Evolutionary conservation across 2,329 filamentous ascomycete genomes (phyloP), one percentile per base, ranked within the genome.

Genomic region (Aureobasidium pullulans): DNA sequence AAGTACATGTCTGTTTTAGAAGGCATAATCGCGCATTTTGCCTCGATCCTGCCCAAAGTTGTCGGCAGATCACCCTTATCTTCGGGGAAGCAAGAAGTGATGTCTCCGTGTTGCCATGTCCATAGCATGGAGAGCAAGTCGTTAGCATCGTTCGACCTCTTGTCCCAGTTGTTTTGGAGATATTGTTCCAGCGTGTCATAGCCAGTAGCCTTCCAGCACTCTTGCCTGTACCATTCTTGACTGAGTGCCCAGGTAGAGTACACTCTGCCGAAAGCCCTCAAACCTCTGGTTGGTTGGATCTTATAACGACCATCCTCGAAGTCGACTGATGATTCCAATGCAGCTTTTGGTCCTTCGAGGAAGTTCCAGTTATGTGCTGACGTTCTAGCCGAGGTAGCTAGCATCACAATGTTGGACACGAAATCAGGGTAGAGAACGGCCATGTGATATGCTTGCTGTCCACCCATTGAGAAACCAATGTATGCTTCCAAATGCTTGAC

Each of bases 401-500:
- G 76, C 0, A 78, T 75, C 7, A 81, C 76, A 11, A 73, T 74
- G 2, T 74, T 68, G 13, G 75, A 70, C 42, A 76, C 72, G 32
- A 81, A 79, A n/a, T 74, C 72, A 0, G 80, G 79, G 57, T 75
- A 79, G 47, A 81, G 72, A 1, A 76, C 72, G 4, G 73, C 67
- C 78, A 79, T 80, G 62, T 83, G 77, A 59, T 79, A 84, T 2
- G 79, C 74, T 59, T 81, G 76, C 23, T 76, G 77, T 1, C 79
- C 81, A 39, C 80, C 81, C 81, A 84, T 82, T 49, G 77, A 81
- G 74, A 81, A 83, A 1, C 81, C 81, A 2, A 82, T 65, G 34
- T 82, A 77, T 9, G 76, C 74, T 13, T 77, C 73, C 0, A 81
- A 70, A 37, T 73, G 69, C 11, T 66, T 64, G 13, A 83, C 68